A percentile compares a stretch with the other conserved stretches of the same genome.
Evolutionary conservation across 140 eudicot genomes (phyloP).

Genomic region (Senecio squalidus): DNA sequence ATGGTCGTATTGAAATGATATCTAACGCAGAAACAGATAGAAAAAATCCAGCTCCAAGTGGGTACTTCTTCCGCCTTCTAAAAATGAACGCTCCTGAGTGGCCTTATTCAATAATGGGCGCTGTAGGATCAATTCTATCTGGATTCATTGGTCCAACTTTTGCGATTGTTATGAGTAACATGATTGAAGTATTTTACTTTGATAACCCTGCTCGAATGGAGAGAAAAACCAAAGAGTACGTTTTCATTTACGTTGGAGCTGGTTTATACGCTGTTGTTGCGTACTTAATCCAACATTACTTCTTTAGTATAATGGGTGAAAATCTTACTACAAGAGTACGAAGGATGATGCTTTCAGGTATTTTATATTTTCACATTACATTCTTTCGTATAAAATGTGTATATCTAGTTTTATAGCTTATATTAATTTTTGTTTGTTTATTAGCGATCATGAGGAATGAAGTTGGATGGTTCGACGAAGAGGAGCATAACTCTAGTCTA

Average conservation of each 20-base stretch:
- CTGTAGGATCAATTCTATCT: conserved; percentile 81
- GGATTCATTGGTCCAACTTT: conserved; percentile 98
- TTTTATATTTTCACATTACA: neutral
- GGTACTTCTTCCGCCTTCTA: conserved; percentile 74
- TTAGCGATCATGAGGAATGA: conserved; percentile 95
- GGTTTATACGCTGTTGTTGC: conserved; percentile 98
- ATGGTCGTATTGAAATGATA: conserved; percentile 93
- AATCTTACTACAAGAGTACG: conserved; percentile 93
- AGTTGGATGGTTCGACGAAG: conserved; percentile 98
- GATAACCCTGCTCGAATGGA: conserved; percentile 82
- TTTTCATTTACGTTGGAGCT: conserved; percentile 86
- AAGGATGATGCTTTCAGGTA: conserved; percentile 99
- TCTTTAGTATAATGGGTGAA: conserved; percentile 98
- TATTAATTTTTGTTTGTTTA: conserved; percentile 1
- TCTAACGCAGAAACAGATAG: conserved; percentile 87
- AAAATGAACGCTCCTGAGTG: conserved; percentile 94
- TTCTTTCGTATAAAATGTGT: neutral
- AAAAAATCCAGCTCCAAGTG: conserved; percentile 81
- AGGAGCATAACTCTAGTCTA: conserved; percentile 97
- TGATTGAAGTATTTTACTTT: conserved; percentile 95
- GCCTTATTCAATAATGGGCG: conserved; percentile 98
- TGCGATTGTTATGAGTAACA: conserved; percentile 96
- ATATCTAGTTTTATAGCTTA: neutral
- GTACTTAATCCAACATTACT: conserved; percentile 91
- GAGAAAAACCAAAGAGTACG: conserved; percentile 87